phyloP scores from a whole-genome alignment of 2,329 filamentous ascomycete genomes.

The Hirsutella minnesotensis region DNA sequence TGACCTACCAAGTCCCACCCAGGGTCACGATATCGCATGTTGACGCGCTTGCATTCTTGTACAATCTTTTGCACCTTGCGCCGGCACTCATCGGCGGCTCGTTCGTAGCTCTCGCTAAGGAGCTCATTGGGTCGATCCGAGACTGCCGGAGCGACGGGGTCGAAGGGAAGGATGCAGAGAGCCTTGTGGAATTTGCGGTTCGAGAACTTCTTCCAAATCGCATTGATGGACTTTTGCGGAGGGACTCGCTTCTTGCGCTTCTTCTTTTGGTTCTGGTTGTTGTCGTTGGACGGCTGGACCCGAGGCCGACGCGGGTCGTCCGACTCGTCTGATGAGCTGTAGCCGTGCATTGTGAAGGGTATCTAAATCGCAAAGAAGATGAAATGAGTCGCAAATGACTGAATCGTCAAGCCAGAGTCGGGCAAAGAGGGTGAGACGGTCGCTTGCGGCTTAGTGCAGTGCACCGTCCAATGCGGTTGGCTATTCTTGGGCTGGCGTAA shows the following conservation, averaged over 20 bases:
- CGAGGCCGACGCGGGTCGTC: conserved; percentile 31
- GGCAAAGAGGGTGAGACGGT: not conserved
- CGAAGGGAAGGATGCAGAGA: conserved; percentile 52
- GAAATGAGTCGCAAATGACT: too few species aligned
- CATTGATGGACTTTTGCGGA: conserved; percentile 55
- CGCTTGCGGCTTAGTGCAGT: too few species aligned
- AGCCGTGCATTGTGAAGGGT: conserved; percentile 24
- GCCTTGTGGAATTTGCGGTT: conserved; percentile 52
- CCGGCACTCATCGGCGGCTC: conserved; percentile 51
- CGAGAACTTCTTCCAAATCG: conserved; percentile 51
- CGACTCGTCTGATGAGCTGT: conserved; percentile 38
- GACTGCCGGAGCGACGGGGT: conserved; percentile 40
- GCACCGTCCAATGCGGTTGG: too few species aligned
- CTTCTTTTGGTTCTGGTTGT: conserved; percentile 31
- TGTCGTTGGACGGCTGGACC: conserved; percentile 17
- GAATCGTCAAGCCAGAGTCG: not conserved
- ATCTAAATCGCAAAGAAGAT: not conserved
- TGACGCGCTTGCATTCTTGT: conserved; percentile 57
- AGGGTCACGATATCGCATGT: conserved; percentile 67
- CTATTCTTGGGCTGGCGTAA: too few species aligned
- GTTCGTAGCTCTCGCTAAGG: conserved; percentile 47
- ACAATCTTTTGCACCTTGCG: conserved; percentile 51
- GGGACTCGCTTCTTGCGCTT: conserved; percentile 46
- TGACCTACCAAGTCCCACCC: conserved; percentile 43
- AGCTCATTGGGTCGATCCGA: conserved; percentile 47